Conservation (phyloP, 2,329 filamentous ascomycete species). For the Scorias spongiosa region DNA sequence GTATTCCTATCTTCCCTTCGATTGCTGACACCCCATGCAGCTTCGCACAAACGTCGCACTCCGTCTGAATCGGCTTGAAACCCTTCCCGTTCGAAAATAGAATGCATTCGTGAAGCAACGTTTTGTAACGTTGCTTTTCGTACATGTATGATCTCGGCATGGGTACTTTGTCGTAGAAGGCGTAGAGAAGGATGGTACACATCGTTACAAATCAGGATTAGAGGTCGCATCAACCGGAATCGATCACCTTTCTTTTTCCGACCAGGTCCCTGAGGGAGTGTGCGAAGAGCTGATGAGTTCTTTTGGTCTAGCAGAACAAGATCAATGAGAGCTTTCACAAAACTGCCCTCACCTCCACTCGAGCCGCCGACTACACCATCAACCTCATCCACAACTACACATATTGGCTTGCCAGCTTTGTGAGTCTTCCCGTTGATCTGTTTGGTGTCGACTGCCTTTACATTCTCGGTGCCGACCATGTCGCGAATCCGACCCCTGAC, state of each 20-base stretch:
- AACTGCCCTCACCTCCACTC: constrained; percentile 71
- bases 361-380: constrained; percentile 81
- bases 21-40: constrained; percentile 63
- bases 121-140: constrained; percentile 78
- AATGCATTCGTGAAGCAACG: constrained; percentile 65
- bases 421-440: constrained; percentile 39
- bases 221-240: constrained; percentile 71
- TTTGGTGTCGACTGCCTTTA: constrained; percentile 52
- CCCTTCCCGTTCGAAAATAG: constrained; percentile 76
- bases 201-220: constrained; percentile 95
- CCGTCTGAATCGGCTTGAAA: constrained; percentile 81
- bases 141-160: constrained; percentile 84
- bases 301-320: constrained; percentile 74
- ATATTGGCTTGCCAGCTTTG: constrained; percentile 72
- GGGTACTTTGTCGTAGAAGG: constrained; percentile 65
- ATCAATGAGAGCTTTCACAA: constrained; percentile 88
- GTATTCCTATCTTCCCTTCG: constrained; percentile 43
- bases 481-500: constrained; percentile 85
- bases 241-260: constrained; percentile 64
- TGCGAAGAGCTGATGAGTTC: constrained; percentile 39
- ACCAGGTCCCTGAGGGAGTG: constrained; percentile 18
- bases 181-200: constrained; percentile 83
- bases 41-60: constrained; percentile 68
- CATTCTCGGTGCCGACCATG: constrained; percentile 84
- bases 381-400: constrained; percentile 90